Base-by-base conservation (phyloP, 1,139 yeast species). In the Saccharomycopsis hybrid region DNA sequence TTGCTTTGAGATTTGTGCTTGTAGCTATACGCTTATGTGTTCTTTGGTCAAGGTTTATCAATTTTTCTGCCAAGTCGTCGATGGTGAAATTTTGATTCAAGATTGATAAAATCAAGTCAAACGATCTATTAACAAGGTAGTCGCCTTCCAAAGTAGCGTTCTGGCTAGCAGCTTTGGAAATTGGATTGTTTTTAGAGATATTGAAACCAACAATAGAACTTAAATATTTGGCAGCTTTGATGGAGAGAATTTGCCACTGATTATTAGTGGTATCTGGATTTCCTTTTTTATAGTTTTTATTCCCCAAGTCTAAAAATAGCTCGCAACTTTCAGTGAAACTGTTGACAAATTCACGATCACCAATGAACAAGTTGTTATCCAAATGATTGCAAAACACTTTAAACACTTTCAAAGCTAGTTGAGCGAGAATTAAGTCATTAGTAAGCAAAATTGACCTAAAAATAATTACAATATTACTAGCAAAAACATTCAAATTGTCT, bases 401-500 rank as follows among this genome's bases (percentile, higher is more conserved):
- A 59, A 78, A 85, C 0, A 81, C 77, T 28, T 66, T 61, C 35
- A 72, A 64, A 3, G 79, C 74, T 43, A 73, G 71, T 59, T 81
- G 79, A 54, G 78, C 71, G 13, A 84, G 67, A 0, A 77, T 68
- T 47, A 83, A 62, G 59, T 86, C 95, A 46, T 63, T 62, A 44
- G 62, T 61, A 11, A 60, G 56, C 28, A 65, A 44, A 31, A 61
- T 57, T 32, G 58, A 58, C n/a, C 56, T 56, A 60, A 72, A 65
- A 38, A 82, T 79, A 25, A 67, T 62, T 50, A 83, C 69, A 33
- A 77, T 78, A 57, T 77, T 75, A 37, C 70, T 72, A 1, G 96
- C 94, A 68, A 88, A 83, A 38, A 89, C 83, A 56, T 86, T 88
- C 62, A 92, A 70, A 62, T 92, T 92, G 54, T 86, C 95, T 37